Evolutionary conservation across 371 early-diverging fungal species (phyloP).

Genomic region (Syncephalastrum sp.): DNA sequence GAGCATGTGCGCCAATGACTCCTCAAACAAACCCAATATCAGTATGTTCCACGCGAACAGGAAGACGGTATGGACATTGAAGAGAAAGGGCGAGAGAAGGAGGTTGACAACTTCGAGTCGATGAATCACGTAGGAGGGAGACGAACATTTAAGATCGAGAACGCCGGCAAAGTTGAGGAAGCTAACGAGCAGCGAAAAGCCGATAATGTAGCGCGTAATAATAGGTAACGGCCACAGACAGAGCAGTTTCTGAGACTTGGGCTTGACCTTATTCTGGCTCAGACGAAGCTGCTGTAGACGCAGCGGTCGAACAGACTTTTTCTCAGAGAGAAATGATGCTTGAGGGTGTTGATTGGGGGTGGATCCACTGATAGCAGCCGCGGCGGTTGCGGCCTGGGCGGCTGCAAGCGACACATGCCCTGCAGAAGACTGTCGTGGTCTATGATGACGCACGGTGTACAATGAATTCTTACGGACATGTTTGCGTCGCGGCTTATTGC

Average conservation of each 20-base stretch:
- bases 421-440: background rate
- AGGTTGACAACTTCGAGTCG: slow-evolving; percentile 37
- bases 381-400: background rate
- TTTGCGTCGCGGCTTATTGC: background rate
- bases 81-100: slow-evolving; percentile 45
- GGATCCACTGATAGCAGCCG: background rate
- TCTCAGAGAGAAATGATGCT: too few species aligned
- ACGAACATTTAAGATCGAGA: slow-evolving; percentile 35
- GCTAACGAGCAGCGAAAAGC: slow-evolving; percentile 36
- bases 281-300: too few species aligned
- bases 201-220: slow-evolving; percentile 46
- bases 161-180: slow-evolving; percentile 25
- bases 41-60: slow-evolving; percentile 47
- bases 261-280: slow-evolving; percentile 13
- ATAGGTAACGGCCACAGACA: slow-evolving; percentile 53
- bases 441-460: slow-evolving; percentile 1
- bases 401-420: background rate
- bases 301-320: too few species aligned
- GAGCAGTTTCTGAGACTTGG: slow-evolving; percentile 43
- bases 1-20: slow-evolving; percentile 44
- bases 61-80: slow-evolving; percentile 31
- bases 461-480: background rate
- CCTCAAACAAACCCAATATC: slow-evolving; percentile 51
- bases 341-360: background rate
- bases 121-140: slow-evolving; percentile 49